Evolutionary conservation across 2,329 filamentous ascomycete species (phyloP).

Genomic region (Ophiostoma quercus): DNA sequence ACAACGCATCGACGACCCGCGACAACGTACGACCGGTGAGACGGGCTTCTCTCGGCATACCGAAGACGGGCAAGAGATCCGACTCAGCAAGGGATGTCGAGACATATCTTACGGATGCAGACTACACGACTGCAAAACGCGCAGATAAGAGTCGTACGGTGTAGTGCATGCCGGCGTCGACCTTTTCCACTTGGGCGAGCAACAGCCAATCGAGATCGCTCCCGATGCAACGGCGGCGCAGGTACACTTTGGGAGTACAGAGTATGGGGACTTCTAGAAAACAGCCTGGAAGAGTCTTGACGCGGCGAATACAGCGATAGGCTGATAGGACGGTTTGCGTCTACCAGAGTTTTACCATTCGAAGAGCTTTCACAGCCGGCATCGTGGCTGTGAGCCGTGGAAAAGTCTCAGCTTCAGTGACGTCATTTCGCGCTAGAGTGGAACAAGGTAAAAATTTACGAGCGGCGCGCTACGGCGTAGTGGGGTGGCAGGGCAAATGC

Average conservation of each 20-base stretch:
- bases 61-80: conserved; percentile 15
- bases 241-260: not conserved
- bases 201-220: not conserved
- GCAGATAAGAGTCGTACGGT: conserved; percentile 13
- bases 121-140: not conserved
- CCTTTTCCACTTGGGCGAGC: not conserved
- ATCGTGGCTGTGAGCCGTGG: conserved; percentile 1
- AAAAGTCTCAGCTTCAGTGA: conserved; percentile 7
- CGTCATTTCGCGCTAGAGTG: conserved; percentile 9
- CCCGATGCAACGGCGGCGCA: conserved; percentile 8
- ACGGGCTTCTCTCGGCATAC: conserved; percentile 8
- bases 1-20: not conserved
- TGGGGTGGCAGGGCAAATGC: not conserved
- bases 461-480: not conserved
- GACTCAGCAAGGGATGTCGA: not conserved
- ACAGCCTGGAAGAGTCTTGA: not conserved
- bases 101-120: not conserved
- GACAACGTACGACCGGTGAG: not conserved
- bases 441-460: conserved; percentile 8
- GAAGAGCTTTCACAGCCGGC: not conserved
- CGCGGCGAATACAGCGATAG: not conserved
- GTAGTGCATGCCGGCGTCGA: not conserved
- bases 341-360: not conserved
- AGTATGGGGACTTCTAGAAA: not conserved
- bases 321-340: not conserved